These are phyloP conservation scores for Neofusicoccum kwambonambiense DNA, from an alignment of 2,329 filamentous ascomycete genomes.

Conservation along the genomic window DNA sequence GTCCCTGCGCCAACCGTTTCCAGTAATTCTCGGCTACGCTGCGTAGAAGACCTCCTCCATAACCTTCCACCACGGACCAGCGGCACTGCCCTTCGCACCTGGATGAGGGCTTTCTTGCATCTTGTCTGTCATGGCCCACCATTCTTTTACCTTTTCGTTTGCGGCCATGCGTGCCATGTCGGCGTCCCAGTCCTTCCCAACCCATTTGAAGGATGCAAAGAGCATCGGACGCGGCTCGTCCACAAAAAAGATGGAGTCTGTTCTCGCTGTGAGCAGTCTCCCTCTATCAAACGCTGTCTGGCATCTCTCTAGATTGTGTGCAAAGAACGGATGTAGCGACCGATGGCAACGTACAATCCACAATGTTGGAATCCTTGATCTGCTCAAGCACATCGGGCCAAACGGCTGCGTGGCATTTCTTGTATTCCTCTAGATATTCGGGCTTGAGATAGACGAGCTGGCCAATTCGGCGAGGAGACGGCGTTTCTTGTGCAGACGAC, in stretches of 20 bases:
- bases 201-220: slow-evolving; percentile 76
- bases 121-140: slow-evolving; percentile 78
- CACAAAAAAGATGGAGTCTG: slow-evolving; percentile 72
- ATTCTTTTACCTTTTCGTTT: slow-evolving; percentile 70
- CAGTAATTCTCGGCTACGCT: neutral
- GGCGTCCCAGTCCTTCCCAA: slow-evolving; percentile 68
- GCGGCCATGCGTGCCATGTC: slow-evolving; percentile 76
- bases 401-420: slow-evolving; percentile 68
- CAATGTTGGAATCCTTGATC: slow-evolving; percentile 72
- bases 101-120: slow-evolving; percentile 65
- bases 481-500: neutral
- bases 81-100: slow-evolving; percentile 58
- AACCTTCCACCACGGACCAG: slow-evolving; percentile 67
- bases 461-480: slow-evolving; percentile 56
- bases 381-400: slow-evolving; percentile 77
- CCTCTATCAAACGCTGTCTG: neutral
- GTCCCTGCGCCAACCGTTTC: neutral
- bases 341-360: slow-evolving; percentile 58
- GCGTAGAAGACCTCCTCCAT: slow-evolving; percentile 66
- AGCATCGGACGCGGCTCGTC: slow-evolving; percentile 57
- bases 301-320: neutral
- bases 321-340: too few species aligned
- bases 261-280: neutral
- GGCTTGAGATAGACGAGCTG: slow-evolving; percentile 73
- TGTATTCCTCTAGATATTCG: slow-evolving; percentile 66